Conservation (phyloP, 495 filamentous ascomycete species). For the Barbatosphaeria neglecta region DNA sequence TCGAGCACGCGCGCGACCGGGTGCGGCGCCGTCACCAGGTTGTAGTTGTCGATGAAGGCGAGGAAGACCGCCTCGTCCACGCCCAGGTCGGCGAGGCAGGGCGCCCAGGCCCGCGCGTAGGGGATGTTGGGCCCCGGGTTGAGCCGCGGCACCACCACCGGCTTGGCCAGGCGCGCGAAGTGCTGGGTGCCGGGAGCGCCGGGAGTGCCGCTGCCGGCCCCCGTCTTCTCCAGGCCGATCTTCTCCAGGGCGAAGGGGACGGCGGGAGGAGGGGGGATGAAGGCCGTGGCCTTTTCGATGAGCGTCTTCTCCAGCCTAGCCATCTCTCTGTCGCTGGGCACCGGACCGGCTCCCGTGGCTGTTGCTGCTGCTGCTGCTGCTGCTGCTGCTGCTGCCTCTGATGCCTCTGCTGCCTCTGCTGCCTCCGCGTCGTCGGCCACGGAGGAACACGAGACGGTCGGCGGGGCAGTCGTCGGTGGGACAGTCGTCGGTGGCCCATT, state of each 20-base stretch:
- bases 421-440: not conserved
- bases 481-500: not conserved
- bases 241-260: not conserved
- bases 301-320: not conserved
- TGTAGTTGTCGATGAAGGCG: slow-evolving; percentile 16
- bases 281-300: slow-evolving; percentile 1
- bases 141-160: slow-evolving; percentile 13
- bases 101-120: slow-evolving; percentile 12
- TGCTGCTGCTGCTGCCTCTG: too few species aligned
- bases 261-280: not conserved
- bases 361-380: too few species aligned
- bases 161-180: slow-evolving; percentile 7
- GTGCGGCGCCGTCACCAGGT: slow-evolving; percentile 11
- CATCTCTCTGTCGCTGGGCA: not conserved
- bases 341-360: too few species aligned
- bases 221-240: not conserved
- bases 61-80: slow-evolving; percentile 11
- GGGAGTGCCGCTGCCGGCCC: not conserved
- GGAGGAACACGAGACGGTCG: not conserved
- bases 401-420: too few species aligned
- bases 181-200: too few species aligned
- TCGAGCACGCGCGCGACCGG: slow-evolving; percentile 3
- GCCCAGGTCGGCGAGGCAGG: slow-evolving; percentile 7
- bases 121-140: slow-evolving; percentile 7
- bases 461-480: not conserved